Evolutionary conservation across 768 basidiomycete genomes (phyloP).

Genomic region (Neoboletus brunneissimus): DNA sequence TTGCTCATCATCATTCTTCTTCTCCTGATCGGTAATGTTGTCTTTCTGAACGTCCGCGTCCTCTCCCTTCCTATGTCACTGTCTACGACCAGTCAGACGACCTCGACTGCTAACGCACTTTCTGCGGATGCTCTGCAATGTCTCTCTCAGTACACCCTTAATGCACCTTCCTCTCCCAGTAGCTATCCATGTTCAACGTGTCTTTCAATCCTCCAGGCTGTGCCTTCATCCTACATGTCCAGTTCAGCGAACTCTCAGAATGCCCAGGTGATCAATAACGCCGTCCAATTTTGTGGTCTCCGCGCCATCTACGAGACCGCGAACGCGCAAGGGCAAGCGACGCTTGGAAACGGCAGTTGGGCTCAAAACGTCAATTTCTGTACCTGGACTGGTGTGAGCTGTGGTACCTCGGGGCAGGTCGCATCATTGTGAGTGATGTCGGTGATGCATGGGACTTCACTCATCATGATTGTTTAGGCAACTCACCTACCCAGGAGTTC

Average conservation of each 20-base stretch:
- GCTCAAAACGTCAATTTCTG: constrained; percentile 44
- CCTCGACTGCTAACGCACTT: constrained; percentile 29
- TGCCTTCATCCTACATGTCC: constrained; percentile 35
- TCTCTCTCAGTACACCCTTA: constrained; percentile 42
- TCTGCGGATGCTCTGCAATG: constrained; percentile 43
- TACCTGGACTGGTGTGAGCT: constrained; percentile 45
- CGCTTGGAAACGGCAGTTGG: constrained; percentile 44
- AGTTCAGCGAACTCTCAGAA: constrained; percentile 33
- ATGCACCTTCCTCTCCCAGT: constrained; percentile 43
- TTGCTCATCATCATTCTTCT: constrained; percentile 41
- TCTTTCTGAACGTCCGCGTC: constrained; percentile 39
- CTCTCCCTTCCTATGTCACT: constrained; percentile 17
- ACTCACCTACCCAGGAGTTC: constrained; percentile 46
- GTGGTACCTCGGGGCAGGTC: constrained; percentile 40
- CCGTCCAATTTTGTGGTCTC: constrained; percentile 48
- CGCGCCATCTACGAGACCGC: constrained; percentile 42
- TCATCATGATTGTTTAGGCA: constrained; percentile 22
- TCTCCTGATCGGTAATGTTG: constrained; percentile 40
- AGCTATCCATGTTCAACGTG: constrained; percentile 48
- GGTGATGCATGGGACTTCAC: background rate
- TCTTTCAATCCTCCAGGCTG: constrained; percentile 37
- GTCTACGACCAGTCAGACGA: constrained; percentile 17
- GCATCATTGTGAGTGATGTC: constrained; percentile 38
- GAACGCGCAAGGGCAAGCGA: constrained; percentile 35
- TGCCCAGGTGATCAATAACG: constrained; percentile 32